Base-by-base conservation (phyloP, 164 flowering plant genomes). In the Pachysandra terminalis region DNA sequence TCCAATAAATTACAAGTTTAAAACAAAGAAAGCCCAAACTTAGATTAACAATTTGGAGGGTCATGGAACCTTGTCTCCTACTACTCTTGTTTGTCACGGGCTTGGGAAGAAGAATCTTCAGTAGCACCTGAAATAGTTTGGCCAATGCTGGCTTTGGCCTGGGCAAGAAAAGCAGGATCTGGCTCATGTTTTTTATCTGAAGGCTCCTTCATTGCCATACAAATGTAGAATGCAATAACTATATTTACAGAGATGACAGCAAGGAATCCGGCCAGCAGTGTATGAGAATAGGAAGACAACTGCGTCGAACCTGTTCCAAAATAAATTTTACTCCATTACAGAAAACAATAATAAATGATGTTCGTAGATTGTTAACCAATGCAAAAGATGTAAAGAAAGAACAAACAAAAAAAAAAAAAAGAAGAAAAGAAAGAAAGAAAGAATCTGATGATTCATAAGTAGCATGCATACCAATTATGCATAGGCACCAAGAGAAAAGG, bases 161-260 rank as follows among this genome's bases (percentile, higher is more conserved):
- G 83, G 4, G 98, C 90, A 41, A 93, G 78, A 71, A 93, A 93
- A 56, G 75, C 64, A 28, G 91, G 85, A 84, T 93, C 96, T 12
- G 98, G 98, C 60, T 81, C 86, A 63, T 88, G 95, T n/a, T n/a
- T n/a, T 78, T 77, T 85, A 40, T 82, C 74, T 9, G 82, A 73
- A 65, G 96, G 95, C 73, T 93, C 95, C 75, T 80, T 89, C 87
- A 93, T 73, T 28, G 98, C 98, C 90, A 89, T 73, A 54, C 60
- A 86, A 32, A 93, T 86, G 79, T 90, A 93, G 67, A 83, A n/a
- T n/a, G n/a, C n/a, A n/a, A n/a, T n/a, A n/a, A n/a, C n/a, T n/a
- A n/a, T n/a, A n/a, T n/a, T n/a, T 77, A 90, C 96, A 0, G 96
- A 85, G 62, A 89, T 75, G 48, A 92, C 96, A 55, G 98, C 96